Percentiles rank a stretch among this genome's conserved stretches.
These are phyloP conservation scores for Phaeophleospora eucalypticola DNA, from an alignment of 2,329 filamentous ascomycete genomes.

Conservation along the genomic window DNA sequence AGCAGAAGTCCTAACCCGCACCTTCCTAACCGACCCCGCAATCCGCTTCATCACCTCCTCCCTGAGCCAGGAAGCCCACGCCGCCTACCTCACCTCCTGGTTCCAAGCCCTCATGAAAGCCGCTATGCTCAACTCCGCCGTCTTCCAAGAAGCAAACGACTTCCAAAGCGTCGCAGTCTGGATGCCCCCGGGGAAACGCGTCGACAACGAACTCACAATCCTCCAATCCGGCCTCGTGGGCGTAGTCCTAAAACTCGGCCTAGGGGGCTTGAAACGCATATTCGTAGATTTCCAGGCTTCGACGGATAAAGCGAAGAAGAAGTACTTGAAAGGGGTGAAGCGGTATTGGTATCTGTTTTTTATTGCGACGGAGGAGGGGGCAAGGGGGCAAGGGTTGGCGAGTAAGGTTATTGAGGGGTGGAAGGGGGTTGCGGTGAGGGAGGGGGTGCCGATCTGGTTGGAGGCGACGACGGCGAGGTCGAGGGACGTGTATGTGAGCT, in stretches of 20 bases:
- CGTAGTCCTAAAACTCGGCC: slow-evolving; percentile 17
- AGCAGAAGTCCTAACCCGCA: slow-evolving; percentile 5
- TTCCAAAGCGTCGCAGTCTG: slow-evolving; percentile 21
- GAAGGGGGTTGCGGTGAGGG: slow-evolving; percentile 12
- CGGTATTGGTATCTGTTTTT: slow-evolving; percentile 27
- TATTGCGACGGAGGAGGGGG: slow-evolving; percentile 19
- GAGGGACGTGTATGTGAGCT: slow-evolving; percentile 19
- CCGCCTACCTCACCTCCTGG: slow-evolving; percentile 20
- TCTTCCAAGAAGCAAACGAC: slow-evolving; percentile 21
- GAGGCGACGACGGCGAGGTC: slow-evolving; percentile 26
- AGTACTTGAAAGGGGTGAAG: slow-evolving; percentile 12
- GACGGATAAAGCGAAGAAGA: slow-evolving; percentile 16
- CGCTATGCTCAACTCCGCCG: slow-evolving; percentile 20
- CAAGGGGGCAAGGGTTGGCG: slow-evolving; percentile 22
- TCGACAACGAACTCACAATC: slow-evolving; percentile 22
- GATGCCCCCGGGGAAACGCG: slow-evolving; percentile 23
- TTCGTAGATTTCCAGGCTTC: slow-evolving; percentile 21
- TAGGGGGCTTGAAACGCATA: slow-evolving; percentile 21
- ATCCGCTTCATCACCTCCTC: slow-evolving; percentile 22
- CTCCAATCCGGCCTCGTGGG: slow-evolving; percentile 20
- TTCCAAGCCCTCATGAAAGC: slow-evolving; percentile 20
- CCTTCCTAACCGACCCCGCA: slow-evolving; percentile 24
- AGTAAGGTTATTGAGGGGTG: slow-evolving; percentile 14
- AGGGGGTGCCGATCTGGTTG: slow-evolving; percentile 24
- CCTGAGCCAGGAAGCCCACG: slow-evolving; percentile 7